Evolutionary conservation across 495 filamentous ascomycete genomes (phyloP), one percentile per base, ranked within the genome.

Genomic region (Paragyromitra xinjiangensis): DNA sequence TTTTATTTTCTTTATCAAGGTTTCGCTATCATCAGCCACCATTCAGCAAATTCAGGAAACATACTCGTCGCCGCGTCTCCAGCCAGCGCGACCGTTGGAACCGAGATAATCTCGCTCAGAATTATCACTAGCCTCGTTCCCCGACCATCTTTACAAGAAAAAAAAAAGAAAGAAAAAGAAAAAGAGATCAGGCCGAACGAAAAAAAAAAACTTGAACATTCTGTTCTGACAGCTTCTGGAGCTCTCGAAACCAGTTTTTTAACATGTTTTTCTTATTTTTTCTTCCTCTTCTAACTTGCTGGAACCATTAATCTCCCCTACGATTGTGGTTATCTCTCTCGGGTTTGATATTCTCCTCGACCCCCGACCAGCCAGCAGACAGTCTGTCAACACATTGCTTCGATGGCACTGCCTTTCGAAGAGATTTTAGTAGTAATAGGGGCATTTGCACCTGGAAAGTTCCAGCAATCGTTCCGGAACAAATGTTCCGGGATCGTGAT

Each of bases 381-480:
- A 73, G 69, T 26, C 40, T 58, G 51, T 72, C 69, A 37, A 58
- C 69, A 61, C 61, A 61, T 61, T 66, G 62, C 69, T 73, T 77
- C 74, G 69, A 40, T 34, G 44, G 69, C 53, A 11, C 69, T 61
- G 74, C 68, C 66, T 64, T 50, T 50, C 68, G 48, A 66, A 39
- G 51, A 53, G 61, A 77, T 48, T 37, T 39, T 77, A 77, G 74
- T 77, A 77, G 74, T 77, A 77, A 65, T 73, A 71, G 69, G 71
- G 74, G 74, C 69, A 56, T 77, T 65, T 73, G 53, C 61, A 66
- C 48, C 61, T 66, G 69, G 70, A 26, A 50, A 58, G 69, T 59
- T 77, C 39, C 24, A 65, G 42, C 42, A 56, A 55, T 65, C 48
- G 61, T 65, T 55, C 16, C 39, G 37, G 73, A 73, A 76, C 58